phyloP scores from a whole-genome alignment of 2,329 filamentous ascomycete genomes.

The Pseudohalonectria lignicola region DNA sequence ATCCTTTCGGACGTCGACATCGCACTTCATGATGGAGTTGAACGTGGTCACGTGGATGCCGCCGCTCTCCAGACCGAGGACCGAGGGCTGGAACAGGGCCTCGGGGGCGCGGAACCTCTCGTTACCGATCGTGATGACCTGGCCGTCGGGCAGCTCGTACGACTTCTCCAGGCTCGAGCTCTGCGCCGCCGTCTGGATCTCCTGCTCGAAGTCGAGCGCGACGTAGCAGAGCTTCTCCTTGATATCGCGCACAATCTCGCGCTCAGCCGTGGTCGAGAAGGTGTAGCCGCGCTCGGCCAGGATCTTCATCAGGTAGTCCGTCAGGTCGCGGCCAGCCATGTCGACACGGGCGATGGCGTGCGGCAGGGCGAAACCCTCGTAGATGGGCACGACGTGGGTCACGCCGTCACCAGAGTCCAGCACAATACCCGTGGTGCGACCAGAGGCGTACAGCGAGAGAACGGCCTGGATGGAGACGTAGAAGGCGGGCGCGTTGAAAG shows the following conservation, averaged over 20 bases:
- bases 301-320: slow-evolving; percentile 99
- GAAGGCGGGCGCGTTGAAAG: slow-evolving; percentile 99
- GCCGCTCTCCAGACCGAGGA: slow-evolving; percentile 94
- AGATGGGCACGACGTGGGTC: slow-evolving; percentile 99
- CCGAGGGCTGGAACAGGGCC: slow-evolving; percentile 98
- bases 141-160: slow-evolving; percentile 96
- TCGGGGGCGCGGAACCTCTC: slow-evolving; percentile 99
- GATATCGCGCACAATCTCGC: slow-evolving; percentile 99
- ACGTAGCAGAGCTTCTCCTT: slow-evolving; percentile 99
- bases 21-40: slow-evolving; percentile 99
- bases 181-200: slow-evolving; percentile 99
- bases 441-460: slow-evolving; percentile 96
- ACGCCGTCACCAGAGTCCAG: slow-evolving; percentile 99
- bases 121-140: slow-evolving; percentile 99
- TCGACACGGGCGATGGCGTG: slow-evolving; percentile 99
- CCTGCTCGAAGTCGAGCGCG: slow-evolving; percentile 99
- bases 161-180: slow-evolving; percentile 99
- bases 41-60: slow-evolving; percentile 99
- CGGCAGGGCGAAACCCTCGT: slow-evolving; percentile 99
- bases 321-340: slow-evolving; percentile 99
- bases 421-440: slow-evolving; percentile 99
- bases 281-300: slow-evolving; percentile 98
- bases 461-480: slow-evolving; percentile 99
- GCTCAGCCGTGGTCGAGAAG: slow-evolving; percentile 99
- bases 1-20: slow-evolving; percentile 99